Conservation (phyloP, 768 basidiomycete species). For the Amanita jacksonii region DNA sequence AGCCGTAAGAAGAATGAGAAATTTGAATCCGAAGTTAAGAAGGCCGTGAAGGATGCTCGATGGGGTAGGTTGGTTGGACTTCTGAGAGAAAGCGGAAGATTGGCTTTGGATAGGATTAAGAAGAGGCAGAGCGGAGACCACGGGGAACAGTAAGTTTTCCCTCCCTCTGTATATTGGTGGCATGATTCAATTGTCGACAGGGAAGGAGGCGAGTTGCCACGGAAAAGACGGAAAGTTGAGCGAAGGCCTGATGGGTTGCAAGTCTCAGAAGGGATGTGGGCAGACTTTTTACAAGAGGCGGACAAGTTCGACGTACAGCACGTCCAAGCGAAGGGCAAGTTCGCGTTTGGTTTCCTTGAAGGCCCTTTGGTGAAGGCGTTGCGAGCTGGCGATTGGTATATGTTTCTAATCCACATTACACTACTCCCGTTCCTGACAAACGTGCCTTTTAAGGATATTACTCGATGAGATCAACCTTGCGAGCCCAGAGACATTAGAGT, state of each 20-base stretch:
- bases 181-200: constrained; percentile 9
- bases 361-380: constrained; percentile 92
- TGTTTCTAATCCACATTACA: constrained; percentile 17
- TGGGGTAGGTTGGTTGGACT: constrained; percentile 80
- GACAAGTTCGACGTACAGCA: constrained; percentile 82
- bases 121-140: constrained; percentile 19
- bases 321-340: constrained; percentile 79
- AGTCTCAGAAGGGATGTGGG: constrained; percentile 54
- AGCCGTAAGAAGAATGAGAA: constrained; percentile 84
- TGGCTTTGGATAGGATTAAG: constrained; percentile 58
- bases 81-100: constrained; percentile 69
- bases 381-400: constrained; percentile 85
- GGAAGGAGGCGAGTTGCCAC: constrained; percentile 33
- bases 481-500: constrained; percentile 89
- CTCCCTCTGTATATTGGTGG: too few relatives aligned
- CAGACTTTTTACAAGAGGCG: constrained; percentile 54
- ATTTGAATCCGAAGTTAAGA: constrained; percentile 73
- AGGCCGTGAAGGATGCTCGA: constrained; percentile 70
- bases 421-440: not conserved
- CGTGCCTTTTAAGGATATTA: constrained; percentile 60
- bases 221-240: constrained; percentile 65
- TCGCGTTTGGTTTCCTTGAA: constrained; percentile 92
- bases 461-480: constrained; percentile 97
- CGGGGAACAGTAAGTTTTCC: constrained; percentile 19
- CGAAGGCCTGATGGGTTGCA: constrained; percentile 19